phyloP scores from a whole-genome alignment of 164 flowering plant species.

The Kingdonia uniflora region DNA sequence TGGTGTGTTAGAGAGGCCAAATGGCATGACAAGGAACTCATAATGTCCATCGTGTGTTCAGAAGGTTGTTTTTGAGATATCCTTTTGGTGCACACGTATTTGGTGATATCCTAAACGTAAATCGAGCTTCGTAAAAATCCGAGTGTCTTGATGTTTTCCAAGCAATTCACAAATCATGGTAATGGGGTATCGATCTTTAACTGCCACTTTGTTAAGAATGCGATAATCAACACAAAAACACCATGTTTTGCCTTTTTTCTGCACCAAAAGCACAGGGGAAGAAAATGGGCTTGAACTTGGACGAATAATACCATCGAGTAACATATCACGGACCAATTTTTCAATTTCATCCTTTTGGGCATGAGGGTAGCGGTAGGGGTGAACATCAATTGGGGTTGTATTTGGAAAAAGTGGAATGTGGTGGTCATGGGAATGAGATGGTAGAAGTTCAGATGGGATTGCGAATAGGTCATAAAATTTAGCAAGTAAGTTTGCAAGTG shows the following conservation, averaged over 20 bases:
- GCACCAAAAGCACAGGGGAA: not conserved
- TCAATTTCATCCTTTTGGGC: no score
- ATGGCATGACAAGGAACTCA: no score
- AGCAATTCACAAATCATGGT: not conserved
- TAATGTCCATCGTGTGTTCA: no score
- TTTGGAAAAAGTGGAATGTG: not conserved
- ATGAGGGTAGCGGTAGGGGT: not conserved
- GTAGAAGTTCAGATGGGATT: not conserved
- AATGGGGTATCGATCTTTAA: not conserved
- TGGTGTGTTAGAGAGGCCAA: no score
- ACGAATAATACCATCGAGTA: not conserved
- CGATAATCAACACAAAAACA: not conserved
- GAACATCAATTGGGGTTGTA: not conserved
- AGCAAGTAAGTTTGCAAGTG: not conserved
- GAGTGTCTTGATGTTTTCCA: not conserved
- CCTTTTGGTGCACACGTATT: no score
- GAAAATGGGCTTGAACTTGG: not conserved
- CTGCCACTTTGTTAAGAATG: not conserved
- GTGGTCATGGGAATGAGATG: not conserved
- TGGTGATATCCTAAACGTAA: not conserved
- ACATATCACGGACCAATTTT: no score
- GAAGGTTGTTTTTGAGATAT: no score
- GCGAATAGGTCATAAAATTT: not conserved
- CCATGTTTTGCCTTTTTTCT: not conserved
- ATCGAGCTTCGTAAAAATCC: not conserved